Conservation (phyloP, 2,329 filamentous ascomycete species). For the Alternaria hordeiaustralica region DNA sequence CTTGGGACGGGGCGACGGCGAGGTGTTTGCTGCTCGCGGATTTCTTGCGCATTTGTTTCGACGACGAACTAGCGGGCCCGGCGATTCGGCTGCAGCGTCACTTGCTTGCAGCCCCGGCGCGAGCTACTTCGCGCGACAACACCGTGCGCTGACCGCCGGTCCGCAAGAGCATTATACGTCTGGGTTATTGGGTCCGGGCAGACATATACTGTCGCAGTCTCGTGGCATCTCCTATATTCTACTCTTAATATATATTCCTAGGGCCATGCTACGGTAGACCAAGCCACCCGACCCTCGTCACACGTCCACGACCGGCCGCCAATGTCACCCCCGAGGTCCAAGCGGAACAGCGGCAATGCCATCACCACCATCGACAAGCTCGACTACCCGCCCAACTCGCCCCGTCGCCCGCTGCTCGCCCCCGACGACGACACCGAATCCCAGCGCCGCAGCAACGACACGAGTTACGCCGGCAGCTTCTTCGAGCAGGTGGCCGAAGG, state of each 20-base stretch:
- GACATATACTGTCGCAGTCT: background rate
- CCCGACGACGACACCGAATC: conserved; percentile 43
- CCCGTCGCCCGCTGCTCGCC: conserved; percentile 51
- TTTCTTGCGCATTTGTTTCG: conserved; percentile 19
- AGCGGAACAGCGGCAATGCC: conserved; percentile 39
- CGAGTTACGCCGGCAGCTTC: conserved; percentile 60
- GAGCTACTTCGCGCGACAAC: conserved; percentile 29
- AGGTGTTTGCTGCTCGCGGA: conserved; percentile 13
- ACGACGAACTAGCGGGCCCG: conserved; percentile 15
- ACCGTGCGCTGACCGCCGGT: conserved; percentile 29
- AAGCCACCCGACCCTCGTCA: conserved; percentile 25
- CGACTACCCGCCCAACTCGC: conserved; percentile 53
- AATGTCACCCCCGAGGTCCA: conserved; percentile 42
- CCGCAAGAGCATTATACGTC: background rate
- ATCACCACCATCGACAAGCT: conserved; percentile 55
- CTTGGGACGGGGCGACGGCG: conserved; percentile 6
- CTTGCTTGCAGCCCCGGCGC: conserved; percentile 20
- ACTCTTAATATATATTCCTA: background rate
- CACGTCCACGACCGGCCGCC: conserved; percentile 24
- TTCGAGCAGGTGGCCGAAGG: conserved; percentile 67
- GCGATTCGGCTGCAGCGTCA: conserved; percentile 28
- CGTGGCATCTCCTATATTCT: background rate
- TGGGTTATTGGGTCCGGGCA: background rate
- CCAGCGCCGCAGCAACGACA: conserved; percentile 49
- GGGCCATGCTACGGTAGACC: conserved; percentile 11